Base-by-base conservation (phyloP, 164 flowering plant genomes). In the Umbellularia californica region DNA sequence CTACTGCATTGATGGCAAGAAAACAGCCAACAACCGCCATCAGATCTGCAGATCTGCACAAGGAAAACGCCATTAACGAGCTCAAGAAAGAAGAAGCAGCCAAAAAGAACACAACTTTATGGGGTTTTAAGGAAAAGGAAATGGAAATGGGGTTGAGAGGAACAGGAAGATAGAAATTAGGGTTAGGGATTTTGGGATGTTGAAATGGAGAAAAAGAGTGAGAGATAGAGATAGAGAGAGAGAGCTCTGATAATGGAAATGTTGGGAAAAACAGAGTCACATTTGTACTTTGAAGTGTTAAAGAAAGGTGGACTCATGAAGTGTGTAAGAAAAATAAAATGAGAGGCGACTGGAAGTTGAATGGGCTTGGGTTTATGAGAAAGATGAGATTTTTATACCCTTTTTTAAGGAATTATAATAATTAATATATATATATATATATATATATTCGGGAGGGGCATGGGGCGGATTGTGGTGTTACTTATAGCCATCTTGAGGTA, bases 11-110 rank as follows among this genome's bases (percentile, higher is more conserved):
- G 2, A 41, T 13, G 55, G 70, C 22, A 19, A 66, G 41, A 35
- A 66, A 51, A 28, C 14, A 70, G 50, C 14, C 13, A 20, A 23
- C 4, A 50, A 20, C 25, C 13, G 35, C 15, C 60, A 10, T 41
- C 68, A 72, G 74, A 72, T 72, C 74, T 25, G 68, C 27, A 24
- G 58, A 22, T 47, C 23, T 41, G 58, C 27, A 41, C 19, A 24
- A 47, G 63, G 68, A 35, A 63, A 62, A 41, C 52, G 51, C 68
- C 74, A 41, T 62, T 24, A 41, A 63, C 23, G 68, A 62, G 67
- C 55, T 30, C 47, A 63, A 19, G 41, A 24, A 6, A 72, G 15
- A 22, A 69, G 71, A 22, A 41, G 30, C 1, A 47, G 52, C 50
- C 17, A 41, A 27, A 30, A 15, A 6, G 41, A 17, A 4, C 3